Evolutionary conservation across 2,329 filamentous ascomycete genomes (phyloP), one percentile per base, ranked within the genome.

Genomic region (Nemania abortiva): DNA sequence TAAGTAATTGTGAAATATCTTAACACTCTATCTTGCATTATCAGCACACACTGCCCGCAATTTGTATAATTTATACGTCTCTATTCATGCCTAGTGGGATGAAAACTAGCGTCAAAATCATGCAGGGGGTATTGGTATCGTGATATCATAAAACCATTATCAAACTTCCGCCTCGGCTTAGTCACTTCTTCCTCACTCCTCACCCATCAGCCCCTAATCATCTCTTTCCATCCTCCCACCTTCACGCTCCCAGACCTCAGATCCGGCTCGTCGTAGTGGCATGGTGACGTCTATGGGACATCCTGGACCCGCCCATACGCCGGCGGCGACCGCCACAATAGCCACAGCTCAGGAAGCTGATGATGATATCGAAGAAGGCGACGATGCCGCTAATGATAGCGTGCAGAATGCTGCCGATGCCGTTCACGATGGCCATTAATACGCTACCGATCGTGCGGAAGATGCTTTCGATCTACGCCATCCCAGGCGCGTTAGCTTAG

Each of bases 351-450:
- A 93, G 80, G 84, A 88, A 92, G 71, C 84, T 84, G 80, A 93
- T 87, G 79, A 93, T 84, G 80, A 91, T 89, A 78, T 87, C 86
- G 80, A 89, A 85, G 81, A 92, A 84, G 66, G 85, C 80, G 70
- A 92, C 89, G 75, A 93, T 81, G 76, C 88, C 91, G 79, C 85
- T 85, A 80, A 93, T 87, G 77, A 93, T 90, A 75, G 89, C 89
- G 72, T 85, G 86, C 61, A 91, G 82, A 80, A 92, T 87, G 72
- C 81, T 79, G 63, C 88, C 91, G 75, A 93, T 89, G 75, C 87
- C 90, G 73, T 88, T 87, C 74, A 93, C 86, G 75, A 93, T 85
- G 76, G 88, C 87, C 86, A 91, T 92, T 70, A 93, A 85, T 77
- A 86, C 86, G 72, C 83, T 83, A 63, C 91, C 91, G 79, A 93